Evolutionary conservation across 805 yeast species (phyloP).

Genomic region (Candida endomychidarum): DNA sequence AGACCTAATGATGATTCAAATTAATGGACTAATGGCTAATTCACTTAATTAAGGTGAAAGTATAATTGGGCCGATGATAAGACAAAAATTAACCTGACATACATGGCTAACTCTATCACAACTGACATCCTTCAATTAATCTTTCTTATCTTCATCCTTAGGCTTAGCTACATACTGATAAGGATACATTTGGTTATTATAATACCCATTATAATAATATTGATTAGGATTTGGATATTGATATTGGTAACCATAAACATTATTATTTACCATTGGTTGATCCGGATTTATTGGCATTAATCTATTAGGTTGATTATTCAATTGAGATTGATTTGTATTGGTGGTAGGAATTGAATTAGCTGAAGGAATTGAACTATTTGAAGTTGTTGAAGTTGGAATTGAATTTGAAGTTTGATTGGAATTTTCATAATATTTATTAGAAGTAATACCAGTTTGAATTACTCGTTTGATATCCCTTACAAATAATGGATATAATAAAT

Average conservation of each 20-base stretch:
- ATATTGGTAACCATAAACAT: constrained; percentile 17
- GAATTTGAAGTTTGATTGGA: constrained; percentile 1
- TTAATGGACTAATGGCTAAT: no score
- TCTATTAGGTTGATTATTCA: constrained; percentile 1
- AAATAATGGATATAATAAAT: constrained; percentile 63
- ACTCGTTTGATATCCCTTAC: constrained; percentile 70
- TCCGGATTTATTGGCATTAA: constrained; percentile 6
- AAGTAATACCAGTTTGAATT: constrained; percentile 46
- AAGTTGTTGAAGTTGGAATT: neutral
- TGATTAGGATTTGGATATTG: constrained; percentile 27
- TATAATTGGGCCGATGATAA: no score
- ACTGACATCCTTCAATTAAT: no score
- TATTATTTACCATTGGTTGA: constrained; percentile 12
- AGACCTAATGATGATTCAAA: no score
- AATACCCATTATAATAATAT: constrained; percentile 20
- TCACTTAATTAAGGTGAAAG: no score
- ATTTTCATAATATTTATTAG: constrained; percentile 21
- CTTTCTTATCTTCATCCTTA: constrained; percentile 15
- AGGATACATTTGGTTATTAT: constrained; percentile 16
- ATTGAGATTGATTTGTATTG: neutral
- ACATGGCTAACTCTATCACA: no score
- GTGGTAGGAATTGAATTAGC: constrained; percentile 3
- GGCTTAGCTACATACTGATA: constrained; percentile 11
- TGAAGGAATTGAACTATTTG: constrained; percentile 2
- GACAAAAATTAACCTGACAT: no score